Percentiles rank a stretch among this genome's conserved stretches.
Conservation (phyloP, 2,329 filamentous ascomycete genomes). For the Arthrocladium fulminans region DNA sequence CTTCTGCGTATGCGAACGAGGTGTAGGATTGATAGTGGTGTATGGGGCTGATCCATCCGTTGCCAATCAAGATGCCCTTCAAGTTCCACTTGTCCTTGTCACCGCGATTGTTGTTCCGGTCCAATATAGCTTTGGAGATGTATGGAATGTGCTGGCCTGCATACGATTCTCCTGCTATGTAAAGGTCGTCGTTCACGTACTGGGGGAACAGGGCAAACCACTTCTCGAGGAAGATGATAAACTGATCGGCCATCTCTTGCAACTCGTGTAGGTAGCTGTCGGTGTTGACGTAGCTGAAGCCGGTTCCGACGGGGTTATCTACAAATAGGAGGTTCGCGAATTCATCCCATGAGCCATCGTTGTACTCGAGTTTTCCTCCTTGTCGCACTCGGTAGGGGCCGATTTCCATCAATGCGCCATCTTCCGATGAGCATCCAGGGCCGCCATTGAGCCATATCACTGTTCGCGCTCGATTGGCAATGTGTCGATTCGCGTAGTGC, state of each 20-base stretch:
- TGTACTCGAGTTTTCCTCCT: conserved; percentile 61
- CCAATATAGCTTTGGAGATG: conserved; percentile 81
- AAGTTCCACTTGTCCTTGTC: conserved; percentile 60
- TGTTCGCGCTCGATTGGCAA: conserved; percentile 80
- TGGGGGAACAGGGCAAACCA: conserved; percentile 88
- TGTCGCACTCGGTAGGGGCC: conserved; percentile 83
- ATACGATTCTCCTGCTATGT: conserved; percentile 91
- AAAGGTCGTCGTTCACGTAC: conserved; percentile 83
- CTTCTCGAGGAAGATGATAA: conserved; percentile 80
- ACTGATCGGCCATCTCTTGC: conserved; percentile 79
- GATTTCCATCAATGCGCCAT: conserved; percentile 92
- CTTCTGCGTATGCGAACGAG: conserved; percentile 67
- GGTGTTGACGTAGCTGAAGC: conserved; percentile 90
- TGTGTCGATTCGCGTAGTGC: conserved; percentile 93
- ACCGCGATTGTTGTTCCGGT: conserved; percentile 63
- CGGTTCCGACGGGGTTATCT: conserved; percentile 92
- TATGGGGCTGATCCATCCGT: conserved; percentile 87
- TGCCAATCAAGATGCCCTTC: conserved; percentile 82
- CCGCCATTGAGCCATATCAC: conserved; percentile 97
- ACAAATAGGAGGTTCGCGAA: conserved; percentile 96
- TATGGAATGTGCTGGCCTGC: conserved; percentile 96
- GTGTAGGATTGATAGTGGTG: conserved; percentile 89
- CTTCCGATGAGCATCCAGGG: conserved; percentile 93
- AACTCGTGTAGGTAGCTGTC: conserved; percentile 79
- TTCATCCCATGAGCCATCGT: conserved; percentile 96